A percentile compares a stretch with the other conserved stretches of the same genome.
phyloP scores from a whole-genome alignment of 192 early-diverging fungal genomes.

The Lobosporangium transversale region DNA sequence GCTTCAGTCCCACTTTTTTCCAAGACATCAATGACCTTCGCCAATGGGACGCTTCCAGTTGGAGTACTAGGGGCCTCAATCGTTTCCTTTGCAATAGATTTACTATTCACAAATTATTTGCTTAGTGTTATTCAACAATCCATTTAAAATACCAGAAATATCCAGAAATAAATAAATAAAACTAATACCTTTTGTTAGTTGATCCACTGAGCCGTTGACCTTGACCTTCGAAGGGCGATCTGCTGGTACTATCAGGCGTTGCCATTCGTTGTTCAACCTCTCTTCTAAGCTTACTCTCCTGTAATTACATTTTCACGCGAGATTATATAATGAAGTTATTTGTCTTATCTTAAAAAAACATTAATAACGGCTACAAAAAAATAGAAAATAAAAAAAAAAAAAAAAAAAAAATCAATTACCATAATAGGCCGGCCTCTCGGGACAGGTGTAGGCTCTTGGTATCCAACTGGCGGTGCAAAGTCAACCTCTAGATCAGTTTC shows the following conservation, averaged over 20 bases:
- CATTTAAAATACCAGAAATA: neutral
- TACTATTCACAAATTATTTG: conserved; percentile 17
- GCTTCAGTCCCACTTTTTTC: conserved; percentile 43
- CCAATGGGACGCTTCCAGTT: conserved; percentile 3
- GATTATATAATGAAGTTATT: no score
- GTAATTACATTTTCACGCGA: no score
- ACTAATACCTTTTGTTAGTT: conserved; percentile 47
- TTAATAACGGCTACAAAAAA: no score
- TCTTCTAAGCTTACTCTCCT: conserved; percentile 55
- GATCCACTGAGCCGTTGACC: conserved; percentile 51
- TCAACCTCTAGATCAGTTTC: conserved; percentile 99
- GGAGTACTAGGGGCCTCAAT: neutral
- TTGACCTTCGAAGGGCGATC: conserved; percentile 51
- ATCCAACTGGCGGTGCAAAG: conserved; percentile 96
- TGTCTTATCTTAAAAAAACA: no score
- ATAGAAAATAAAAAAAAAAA: no score
- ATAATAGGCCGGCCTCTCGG: conserved; percentile 43
- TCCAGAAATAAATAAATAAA: neutral
- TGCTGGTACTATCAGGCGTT: conserved; percentile 34
- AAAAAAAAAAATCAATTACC: conserved; percentile 38
- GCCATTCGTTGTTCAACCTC: conserved; percentile 46
- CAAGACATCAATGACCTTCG: conserved; percentile 31
- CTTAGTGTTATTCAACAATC: neutral
- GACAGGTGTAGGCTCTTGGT: conserved; percentile 81
- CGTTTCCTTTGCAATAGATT: conserved; percentile 20